A percentile compares a stretch with the other conserved stretches of the same genome.
Evolutionary conservation across 148 eudicot species (phyloP).

Genomic region (Rhododendron simsii): DNA sequence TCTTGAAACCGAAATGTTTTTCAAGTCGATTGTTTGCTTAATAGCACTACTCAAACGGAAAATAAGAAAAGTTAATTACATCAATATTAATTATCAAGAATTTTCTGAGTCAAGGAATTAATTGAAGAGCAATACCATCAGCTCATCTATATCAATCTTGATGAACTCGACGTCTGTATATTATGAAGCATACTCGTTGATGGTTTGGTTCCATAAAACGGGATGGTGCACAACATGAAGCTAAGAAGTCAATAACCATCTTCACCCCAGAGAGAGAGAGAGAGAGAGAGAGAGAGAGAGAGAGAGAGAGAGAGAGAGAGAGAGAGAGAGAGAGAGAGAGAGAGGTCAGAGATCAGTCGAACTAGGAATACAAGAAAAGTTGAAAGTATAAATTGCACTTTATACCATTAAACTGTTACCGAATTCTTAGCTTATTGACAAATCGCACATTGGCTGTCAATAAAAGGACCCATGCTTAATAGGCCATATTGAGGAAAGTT

Average conservation of each 20-base stretch:
- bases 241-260: slow-evolving; percentile 75
- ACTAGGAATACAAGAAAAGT: not conserved
- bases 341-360: too few species aligned
- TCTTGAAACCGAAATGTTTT: not conserved
- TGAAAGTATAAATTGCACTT: not conserved
- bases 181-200: slow-evolving; percentile 55
- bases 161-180: slow-evolving; percentile 65
- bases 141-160: slow-evolving; percentile 85
- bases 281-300: not conserved
- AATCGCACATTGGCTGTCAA: not conserved
- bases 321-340: not conserved
- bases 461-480: not conserved
- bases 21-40: not conserved
- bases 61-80: too few species aligned
- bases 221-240: slow-evolving; percentile 85
- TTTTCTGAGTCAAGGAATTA: not conserved
- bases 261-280: slow-evolving; percentile 9
- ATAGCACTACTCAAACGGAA: too few species aligned
- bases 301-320: not conserved
- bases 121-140: slow-evolving; percentile 38
- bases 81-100: too few species aligned
- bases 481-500: not conserved
- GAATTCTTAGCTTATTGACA: too few species aligned
- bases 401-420: not conserved
- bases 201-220: slow-evolving; percentile 48